Conservation (phyloP, 805 yeast genomes). For the Candida pseudoglaebosa region DNA sequence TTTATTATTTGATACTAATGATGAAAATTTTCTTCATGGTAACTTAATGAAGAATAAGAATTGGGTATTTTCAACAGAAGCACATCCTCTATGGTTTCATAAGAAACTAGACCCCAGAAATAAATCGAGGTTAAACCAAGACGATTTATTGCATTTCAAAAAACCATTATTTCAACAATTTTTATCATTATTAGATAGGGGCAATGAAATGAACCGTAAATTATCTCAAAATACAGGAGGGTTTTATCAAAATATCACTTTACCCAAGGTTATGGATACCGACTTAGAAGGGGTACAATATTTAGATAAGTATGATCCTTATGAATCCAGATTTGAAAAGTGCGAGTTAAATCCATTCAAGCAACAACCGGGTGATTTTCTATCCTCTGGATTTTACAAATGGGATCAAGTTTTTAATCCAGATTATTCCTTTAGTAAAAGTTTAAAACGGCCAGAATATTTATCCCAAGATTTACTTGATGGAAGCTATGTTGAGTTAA, state of each 20-base stretch:
- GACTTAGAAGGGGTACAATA: conserved; percentile 12
- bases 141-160: conserved; percentile 1
- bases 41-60: conserved; percentile 36
- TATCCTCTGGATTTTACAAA: conserved; percentile 35
- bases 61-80: conserved; percentile 78
- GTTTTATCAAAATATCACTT: conserved; percentile 15
- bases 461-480: conserved; percentile 16
- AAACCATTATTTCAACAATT: conserved; percentile 4
- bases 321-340: conserved; percentile 14
- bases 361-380: conserved; percentile 13
- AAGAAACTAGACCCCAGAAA: conserved; percentile 10
- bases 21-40: conserved; percentile 38
- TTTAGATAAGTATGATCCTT: conserved; percentile 15
- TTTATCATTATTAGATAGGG: conserved; percentile 1
- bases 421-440: conserved; percentile 36
- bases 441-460: conserved; percentile 43
- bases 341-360: conserved; percentile 31
- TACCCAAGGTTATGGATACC: conserved; percentile 9
- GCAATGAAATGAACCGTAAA: conserved; percentile 3
- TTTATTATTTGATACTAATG: conserved; percentile 68
- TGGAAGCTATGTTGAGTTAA: conserved; percentile 28
- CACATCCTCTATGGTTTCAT: conserved; percentile 82
- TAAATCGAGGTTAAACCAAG: conserved; percentile 1
- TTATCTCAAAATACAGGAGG: conserved; percentile 1
- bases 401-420: conserved; percentile 42